Evolutionary conservation across 208 protist species (phyloP).

Genomic region (Acanthamoeba lenticulata): DNA sequence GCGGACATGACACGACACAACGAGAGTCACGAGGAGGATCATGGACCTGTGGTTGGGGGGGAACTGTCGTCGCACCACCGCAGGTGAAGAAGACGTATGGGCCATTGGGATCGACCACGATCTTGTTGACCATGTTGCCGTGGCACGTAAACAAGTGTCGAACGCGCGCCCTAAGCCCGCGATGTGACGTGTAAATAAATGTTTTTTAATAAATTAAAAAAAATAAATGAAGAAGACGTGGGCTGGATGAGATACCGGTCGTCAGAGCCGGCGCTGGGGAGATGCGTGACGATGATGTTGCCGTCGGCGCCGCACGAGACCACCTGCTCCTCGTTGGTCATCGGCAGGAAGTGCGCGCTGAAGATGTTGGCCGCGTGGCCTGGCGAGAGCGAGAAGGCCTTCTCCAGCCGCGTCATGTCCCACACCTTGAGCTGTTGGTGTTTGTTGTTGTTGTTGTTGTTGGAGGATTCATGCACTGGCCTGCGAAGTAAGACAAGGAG

Average conservation of each 20-base stretch:
- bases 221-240: too few relatives aligned
- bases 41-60: too few relatives aligned
- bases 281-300: constrained; percentile 12
- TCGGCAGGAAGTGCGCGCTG: not conserved
- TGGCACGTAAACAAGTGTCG: not conserved
- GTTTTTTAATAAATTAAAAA: too few relatives aligned
- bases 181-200: too few relatives aligned
- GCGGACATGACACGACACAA: too few relatives aligned
- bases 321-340: not conserved
- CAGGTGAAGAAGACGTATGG: not conserved
- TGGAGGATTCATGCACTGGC: too few relatives aligned
- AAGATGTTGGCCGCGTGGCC: constrained; percentile 1
- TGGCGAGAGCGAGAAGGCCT: not conserved
- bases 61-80: too few relatives aligned
- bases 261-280: not conserved
- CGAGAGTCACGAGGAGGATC: too few relatives aligned
- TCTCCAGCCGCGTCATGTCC: not conserved
- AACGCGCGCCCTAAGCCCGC: not conserved
- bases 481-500: too few relatives aligned
- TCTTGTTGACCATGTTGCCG: not conserved
- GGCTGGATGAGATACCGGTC: too few relatives aligned
- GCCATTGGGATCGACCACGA: not conserved
- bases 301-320: not conserved
- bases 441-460: not conserved
- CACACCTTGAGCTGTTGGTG: not conserved